A percentile compares a stretch with the other conserved stretches of the same genome.
phyloP scores from a whole-genome alignment of 1,284 basidiomycete species.

The Ganoderma multipileum region DNA sequence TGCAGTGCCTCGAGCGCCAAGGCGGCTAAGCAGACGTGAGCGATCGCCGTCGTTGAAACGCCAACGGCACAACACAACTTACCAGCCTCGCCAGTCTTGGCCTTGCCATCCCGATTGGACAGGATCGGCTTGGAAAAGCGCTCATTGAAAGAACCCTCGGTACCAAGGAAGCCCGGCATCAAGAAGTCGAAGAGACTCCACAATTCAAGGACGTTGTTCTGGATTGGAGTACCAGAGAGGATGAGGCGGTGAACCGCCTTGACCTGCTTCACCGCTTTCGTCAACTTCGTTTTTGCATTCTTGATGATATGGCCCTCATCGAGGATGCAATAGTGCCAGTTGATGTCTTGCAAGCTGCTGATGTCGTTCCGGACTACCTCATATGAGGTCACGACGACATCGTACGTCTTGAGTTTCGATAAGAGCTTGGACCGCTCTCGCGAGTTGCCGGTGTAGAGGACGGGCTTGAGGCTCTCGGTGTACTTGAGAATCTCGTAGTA shows the following conservation, averaged over 20 bases:
- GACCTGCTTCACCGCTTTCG: slow-evolving; percentile 94
- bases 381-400: slow-evolving; percentile 96
- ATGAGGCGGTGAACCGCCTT: slow-evolving; percentile 93
- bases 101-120: slow-evolving; percentile 94
- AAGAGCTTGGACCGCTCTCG: slow-evolving; percentile 82
- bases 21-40: slow-evolving; percentile 62
- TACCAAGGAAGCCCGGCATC: slow-evolving; percentile 99
- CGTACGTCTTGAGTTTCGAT: slow-evolving; percentile 72
- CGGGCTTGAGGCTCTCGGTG: slow-evolving; percentile 82
- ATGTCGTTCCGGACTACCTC: slow-evolving; percentile 98
- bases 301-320: slow-evolving; percentile 99
- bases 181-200: slow-evolving; percentile 99
- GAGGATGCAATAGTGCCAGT: slow-evolving; percentile 97
- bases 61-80: slow-evolving; percentile 38
- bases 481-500: slow-evolving; percentile 98
- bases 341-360: slow-evolving; percentile 71
- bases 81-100: slow-evolving; percentile 95
- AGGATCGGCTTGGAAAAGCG: slow-evolving; percentile 96
- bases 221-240: slow-evolving; percentile 97
- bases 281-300: slow-evolving; percentile 97
- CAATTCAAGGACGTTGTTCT: slow-evolving; percentile 98
- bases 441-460: slow-evolving; percentile 93
- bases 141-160: slow-evolving; percentile 95
- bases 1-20: slow-evolving; percentile 95
- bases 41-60: neutral